A percentile compares a stretch with the other conserved stretches of the same genome.
Evolutionary conservation across 257 asterid species (phyloP).

Genomic region (Forsythia viridissima): DNA sequence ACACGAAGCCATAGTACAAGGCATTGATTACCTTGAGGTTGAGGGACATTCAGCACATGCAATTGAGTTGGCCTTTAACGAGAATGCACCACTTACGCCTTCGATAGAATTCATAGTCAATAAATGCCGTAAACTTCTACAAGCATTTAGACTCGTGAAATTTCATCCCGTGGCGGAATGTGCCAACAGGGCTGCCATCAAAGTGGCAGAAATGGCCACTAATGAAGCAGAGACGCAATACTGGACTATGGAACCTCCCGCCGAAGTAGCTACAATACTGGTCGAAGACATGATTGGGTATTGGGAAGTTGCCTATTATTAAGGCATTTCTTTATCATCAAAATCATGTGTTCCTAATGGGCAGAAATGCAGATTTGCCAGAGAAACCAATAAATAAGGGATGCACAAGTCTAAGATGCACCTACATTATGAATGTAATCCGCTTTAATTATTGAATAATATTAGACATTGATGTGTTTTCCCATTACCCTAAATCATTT

Average conservation of each 20-base stretch:
- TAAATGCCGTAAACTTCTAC: not conserved
- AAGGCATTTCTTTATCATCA: not conserved
- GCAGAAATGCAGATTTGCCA: not conserved
- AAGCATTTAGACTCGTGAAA: not conserved
- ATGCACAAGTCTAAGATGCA: not conserved
- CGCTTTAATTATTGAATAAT: not conserved
- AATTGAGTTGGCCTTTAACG: not conserved
- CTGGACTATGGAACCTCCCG: not conserved
- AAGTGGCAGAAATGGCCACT: not conserved
- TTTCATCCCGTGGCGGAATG: not conserved
- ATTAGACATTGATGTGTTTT: not conserved
- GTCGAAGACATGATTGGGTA: not conserved
- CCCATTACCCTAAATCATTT: not conserved
- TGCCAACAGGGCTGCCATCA: not conserved
- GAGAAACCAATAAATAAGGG: not conserved
- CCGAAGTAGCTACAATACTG: not conserved
- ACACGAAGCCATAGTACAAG: not conserved
- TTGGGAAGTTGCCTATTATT: not conserved
- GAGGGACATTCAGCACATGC: not conserved
- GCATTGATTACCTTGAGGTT: not conserved
- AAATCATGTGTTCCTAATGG: not conserved
- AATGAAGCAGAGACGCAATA: not conserved
- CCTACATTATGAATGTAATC: not conserved
- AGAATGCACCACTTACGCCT: not conserved
- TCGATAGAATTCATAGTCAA: not conserved